A percentile compares a stretch with the other conserved stretches of the same genome.
Conservation (phyloP, 208 protist genomes). For the Wallacemonas collosoma region DNA sequence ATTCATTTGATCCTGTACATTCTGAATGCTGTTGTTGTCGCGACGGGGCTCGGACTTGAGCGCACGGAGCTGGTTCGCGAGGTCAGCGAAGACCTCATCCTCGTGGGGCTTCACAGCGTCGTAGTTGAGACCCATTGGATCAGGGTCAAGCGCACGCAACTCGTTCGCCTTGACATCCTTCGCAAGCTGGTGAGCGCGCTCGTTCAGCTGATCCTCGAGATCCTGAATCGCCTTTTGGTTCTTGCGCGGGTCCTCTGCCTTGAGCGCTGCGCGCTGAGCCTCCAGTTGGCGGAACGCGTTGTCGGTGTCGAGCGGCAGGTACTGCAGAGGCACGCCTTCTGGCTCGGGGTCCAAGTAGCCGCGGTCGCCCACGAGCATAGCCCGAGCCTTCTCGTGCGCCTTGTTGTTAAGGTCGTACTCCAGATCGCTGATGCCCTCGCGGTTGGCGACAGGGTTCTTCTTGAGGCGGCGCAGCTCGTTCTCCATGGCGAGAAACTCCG, state of each 20-base stretch:
- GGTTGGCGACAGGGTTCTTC: constrained; percentile 68
- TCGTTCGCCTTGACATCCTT: constrained; percentile 71
- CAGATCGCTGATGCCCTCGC: constrained; percentile 61
- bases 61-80: constrained; percentile 26
- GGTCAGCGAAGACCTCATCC: constrained; percentile 46
- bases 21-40: constrained; percentile 35
- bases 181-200: constrained; percentile 61
- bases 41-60: constrained; percentile 30
- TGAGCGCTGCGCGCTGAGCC: constrained; percentile 64
- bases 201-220: constrained; percentile 67
- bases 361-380: constrained; percentile 62
- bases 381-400: constrained; percentile 54
- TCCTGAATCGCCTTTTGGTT: constrained; percentile 62
- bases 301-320: constrained; percentile 38
- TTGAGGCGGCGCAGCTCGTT: constrained; percentile 50
- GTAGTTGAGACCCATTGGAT: constrained; percentile 63
- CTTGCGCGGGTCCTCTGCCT: constrained; percentile 47
- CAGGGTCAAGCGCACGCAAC: constrained; percentile 53
- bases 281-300: constrained; percentile 44
- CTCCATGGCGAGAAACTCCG: constrained; percentile 58
- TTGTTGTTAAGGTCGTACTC: constrained; percentile 67
- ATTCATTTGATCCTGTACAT: constrained; percentile 29
- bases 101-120: constrained; percentile 49
- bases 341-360: constrained; percentile 57
- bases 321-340: constrained; percentile 43